Conservation (phyloP, 257 asterid species). For the Pogostemon cablin region DNA sequence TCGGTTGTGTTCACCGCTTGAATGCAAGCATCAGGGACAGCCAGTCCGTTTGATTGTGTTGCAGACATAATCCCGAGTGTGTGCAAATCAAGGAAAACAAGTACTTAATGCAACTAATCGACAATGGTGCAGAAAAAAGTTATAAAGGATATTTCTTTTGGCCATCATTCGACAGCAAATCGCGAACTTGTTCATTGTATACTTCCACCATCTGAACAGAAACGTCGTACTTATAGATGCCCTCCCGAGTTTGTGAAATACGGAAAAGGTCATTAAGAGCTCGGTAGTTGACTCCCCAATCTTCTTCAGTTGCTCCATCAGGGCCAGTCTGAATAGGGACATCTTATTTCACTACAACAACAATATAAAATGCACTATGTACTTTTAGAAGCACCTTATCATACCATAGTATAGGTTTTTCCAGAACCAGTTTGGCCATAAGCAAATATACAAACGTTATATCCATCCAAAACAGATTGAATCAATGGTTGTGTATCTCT, state of each 20-base stretch:
- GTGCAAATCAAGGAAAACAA: conserved; percentile 72
- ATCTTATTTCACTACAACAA: conserved; percentile 31
- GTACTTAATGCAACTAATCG: background rate
- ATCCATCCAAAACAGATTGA: conserved; percentile 98
- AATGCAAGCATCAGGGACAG: conserved; percentile 91
- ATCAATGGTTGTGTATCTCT: conserved; percentile 79
- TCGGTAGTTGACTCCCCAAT: conserved; percentile 95
- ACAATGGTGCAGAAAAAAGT: background rate
- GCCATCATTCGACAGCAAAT: conserved; percentile 69
- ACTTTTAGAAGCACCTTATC: conserved; percentile 2
- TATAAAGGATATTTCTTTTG: conserved; percentile 74
- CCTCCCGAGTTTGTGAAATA: conserved; percentile 64
- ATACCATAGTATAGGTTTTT: conserved; percentile 94
- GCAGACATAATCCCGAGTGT: conserved; percentile 82
- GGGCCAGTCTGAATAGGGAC: conserved; percentile 74
- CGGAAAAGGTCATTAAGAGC: conserved; percentile 80
- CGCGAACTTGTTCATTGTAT: conserved; percentile 98
- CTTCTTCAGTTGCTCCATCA: conserved; percentile 75
- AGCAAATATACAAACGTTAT: conserved; percentile 88
- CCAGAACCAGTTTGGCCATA: conserved; percentile 99
- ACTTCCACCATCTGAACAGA: conserved; percentile 96
- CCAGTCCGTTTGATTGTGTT: conserved; percentile 70
- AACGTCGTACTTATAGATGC: conserved; percentile 64
- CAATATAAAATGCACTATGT: background rate
- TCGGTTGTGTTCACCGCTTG: conserved; percentile 58